phyloP scores from a whole-genome alignment of 1,284 basidiomycete genomes.

The Meripilus lineatus region DNA sequence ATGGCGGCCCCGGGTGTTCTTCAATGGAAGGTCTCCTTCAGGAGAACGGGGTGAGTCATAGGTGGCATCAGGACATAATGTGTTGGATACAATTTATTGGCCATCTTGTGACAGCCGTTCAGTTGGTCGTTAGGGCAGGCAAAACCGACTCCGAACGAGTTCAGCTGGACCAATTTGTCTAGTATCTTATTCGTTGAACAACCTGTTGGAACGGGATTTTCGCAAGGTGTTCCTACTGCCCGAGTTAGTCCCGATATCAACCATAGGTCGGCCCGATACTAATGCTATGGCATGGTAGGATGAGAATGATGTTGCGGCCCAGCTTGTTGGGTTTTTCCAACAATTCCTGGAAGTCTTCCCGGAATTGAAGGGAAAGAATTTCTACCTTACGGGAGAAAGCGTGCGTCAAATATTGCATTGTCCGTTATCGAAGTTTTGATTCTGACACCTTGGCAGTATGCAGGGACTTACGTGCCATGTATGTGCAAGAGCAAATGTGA shows the following conservation, averaged over 20 bases:
- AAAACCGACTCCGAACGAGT: constrained; percentile 60
- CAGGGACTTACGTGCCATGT: constrained; percentile 58
- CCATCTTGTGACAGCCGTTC: constrained; percentile 31
- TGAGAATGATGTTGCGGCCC: constrained; percentile 60
- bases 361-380: constrained; percentile 65
- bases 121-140: constrained; percentile 68
- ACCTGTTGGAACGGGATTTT: constrained; percentile 49
- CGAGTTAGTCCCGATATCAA: constrained; percentile 76
- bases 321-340: constrained; percentile 63
- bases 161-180: constrained; percentile 79
- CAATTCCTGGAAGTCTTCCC: constrained; percentile 72
- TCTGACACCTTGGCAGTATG: constrained; percentile 45
- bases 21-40: constrained; percentile 75
- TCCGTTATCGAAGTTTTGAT: constrained; percentile 12
- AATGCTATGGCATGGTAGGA: too few relatives aligned
- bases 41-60: constrained; percentile 65
- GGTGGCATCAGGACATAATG: constrained; percentile 18
- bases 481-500: too few relatives aligned
- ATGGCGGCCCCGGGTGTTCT: constrained; percentile 60
- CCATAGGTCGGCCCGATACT: constrained; percentile 67
- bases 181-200: constrained; percentile 80
- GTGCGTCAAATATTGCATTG: constrained; percentile 34
- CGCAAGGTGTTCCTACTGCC: constrained; percentile 21
- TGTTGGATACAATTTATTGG: background rate
- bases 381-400: constrained; percentile 68